These are phyloP conservation scores for Protea cynaroides DNA, from an alignment of 164 flowering plant species.

Conservation along the genomic window DNA sequence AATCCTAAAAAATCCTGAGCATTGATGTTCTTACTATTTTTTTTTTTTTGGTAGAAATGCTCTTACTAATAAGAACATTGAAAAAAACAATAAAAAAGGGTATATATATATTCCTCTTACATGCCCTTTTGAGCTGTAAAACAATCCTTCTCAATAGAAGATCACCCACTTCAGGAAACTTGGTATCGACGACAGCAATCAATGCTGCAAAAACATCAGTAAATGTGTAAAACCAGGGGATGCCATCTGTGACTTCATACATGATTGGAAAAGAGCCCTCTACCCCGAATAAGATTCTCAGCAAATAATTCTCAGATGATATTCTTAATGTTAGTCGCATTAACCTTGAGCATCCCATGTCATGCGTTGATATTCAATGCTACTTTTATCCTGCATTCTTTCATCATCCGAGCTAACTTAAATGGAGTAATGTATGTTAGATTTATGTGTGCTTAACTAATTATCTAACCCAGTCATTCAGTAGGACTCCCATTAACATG, in stretches of 20 bases:
- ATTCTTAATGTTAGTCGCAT: conserved; percentile 80
- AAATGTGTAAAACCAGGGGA: conserved; percentile 87
- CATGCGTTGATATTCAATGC: conserved; percentile 75
- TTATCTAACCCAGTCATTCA: too few relatives aligned
- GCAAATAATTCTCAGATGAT: conserved; percentile 84
- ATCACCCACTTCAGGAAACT: conserved; percentile 88
- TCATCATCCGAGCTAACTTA: conserved; percentile 86
- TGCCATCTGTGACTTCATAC: conserved; percentile 98
- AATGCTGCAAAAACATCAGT: conserved; percentile 94
- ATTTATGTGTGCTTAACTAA: too few relatives aligned
- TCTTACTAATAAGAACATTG: neutral
- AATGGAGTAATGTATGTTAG: conserved; percentile 95
- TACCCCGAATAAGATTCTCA: conserved; percentile 83
- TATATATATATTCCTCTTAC: conserved; percentile 60
- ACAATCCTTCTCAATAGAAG: conserved; percentile 77
- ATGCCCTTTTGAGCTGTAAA: conserved; percentile 90
- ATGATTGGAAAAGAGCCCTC: conserved; percentile 88
- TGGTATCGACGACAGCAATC: conserved; percentile 88
- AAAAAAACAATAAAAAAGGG: neutral
- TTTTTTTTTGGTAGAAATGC: too few relatives aligned
- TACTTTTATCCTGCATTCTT: conserved; percentile 75
- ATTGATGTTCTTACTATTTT: too few relatives aligned
- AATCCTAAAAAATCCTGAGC: neutral
- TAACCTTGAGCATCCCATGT: conserved; percentile 99
- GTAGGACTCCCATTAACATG: too few relatives aligned